phyloP scores from a whole-genome alignment of 192 early-diverging fungal species.

The Ambispora gerdemannii region DNA sequence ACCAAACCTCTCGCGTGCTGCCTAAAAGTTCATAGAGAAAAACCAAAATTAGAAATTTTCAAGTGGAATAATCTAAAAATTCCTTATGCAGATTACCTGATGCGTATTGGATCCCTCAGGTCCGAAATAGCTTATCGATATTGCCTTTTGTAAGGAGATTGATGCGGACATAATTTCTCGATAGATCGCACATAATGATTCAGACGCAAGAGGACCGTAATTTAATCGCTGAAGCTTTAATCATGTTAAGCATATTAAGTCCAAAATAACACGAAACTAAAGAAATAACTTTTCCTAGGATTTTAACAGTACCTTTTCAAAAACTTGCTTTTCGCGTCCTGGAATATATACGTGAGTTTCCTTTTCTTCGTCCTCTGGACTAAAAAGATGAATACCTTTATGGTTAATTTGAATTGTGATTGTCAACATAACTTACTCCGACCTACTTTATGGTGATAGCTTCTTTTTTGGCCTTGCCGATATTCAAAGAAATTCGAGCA shows the following conservation, averaged over 20 bases:
- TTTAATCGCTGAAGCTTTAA: neutral
- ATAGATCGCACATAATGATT: neutral
- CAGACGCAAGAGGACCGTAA: neutral
- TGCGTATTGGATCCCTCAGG: conserved; percentile 88
- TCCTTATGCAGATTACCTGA: conserved; percentile 62
- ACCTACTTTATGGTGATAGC: no score
- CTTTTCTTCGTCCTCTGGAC: conserved; percentile 25
- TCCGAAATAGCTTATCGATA: conserved; percentile 86
- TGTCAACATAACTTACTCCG: neutral
- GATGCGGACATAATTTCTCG: conserved; percentile 79
- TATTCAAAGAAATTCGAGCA: conserved; percentile 72
- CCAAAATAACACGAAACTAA: no score
- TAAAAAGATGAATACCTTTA: neutral
- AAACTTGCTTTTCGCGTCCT: conserved; percentile 72
- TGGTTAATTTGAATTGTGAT: neutral
- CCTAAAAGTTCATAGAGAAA: neutral
- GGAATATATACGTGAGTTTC: conserved; percentile 72
- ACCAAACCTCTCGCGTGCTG: conserved; percentile 61
- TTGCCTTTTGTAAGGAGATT: conserved; percentile 75
- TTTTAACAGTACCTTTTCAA: conserved; percentile 69
- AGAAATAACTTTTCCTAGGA: no score
- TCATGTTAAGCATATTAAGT: no score
- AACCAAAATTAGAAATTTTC: neutral
- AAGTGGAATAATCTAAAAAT: no score
- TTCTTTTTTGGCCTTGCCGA: conserved; percentile 70